Evolutionary conservation across 1,284 basidiomycete species (phyloP).

Genomic region (Acaromyces ingoldii): DNA sequence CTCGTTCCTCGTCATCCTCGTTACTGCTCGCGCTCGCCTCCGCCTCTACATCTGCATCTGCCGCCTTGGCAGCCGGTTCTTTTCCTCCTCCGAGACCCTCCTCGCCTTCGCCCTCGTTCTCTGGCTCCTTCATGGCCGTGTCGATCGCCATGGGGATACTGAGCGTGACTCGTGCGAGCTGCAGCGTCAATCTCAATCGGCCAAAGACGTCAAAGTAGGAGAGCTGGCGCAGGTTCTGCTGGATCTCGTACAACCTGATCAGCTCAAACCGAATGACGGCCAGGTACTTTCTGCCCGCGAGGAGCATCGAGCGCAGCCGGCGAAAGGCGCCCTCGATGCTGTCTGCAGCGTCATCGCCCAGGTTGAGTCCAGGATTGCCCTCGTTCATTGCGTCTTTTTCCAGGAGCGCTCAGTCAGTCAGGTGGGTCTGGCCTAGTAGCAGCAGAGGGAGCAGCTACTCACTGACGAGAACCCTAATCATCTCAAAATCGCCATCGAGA

Average conservation of each 20-base stretch:
- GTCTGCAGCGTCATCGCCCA: conserved; percentile 51
- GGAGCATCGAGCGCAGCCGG: conserved; percentile 46
- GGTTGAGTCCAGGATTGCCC: conserved; percentile 45
- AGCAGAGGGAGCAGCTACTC: conserved; percentile 41
- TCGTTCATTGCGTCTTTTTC: conserved; percentile 50
- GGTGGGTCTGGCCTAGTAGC: not conserved
- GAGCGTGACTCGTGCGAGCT: conserved; percentile 73
- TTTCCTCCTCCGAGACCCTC: conserved; percentile 18
- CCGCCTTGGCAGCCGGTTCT: conserved; percentile 14
- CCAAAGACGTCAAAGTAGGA: conserved; percentile 71
- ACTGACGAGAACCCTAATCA: conserved; percentile 70
- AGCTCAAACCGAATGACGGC: conserved; percentile 69
- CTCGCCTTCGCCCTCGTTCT: not conserved
- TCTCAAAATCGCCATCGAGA: conserved; percentile 73
- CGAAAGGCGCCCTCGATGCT: conserved; percentile 51
- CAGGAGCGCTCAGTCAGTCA: not conserved
- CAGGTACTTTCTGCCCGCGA: conserved; percentile 69
- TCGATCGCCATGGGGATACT: conserved; percentile 72
- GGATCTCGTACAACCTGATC: conserved; percentile 68
- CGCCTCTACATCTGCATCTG: conserved; percentile 10
- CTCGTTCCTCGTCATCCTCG: not conserved
- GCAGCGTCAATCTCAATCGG: conserved; percentile 69
- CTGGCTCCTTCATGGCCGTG: conserved; percentile 57
- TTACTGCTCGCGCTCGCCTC: not conserved
- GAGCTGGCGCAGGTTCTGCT: conserved; percentile 67